A percentile compares a stretch with the other conserved stretches of the same genome.
Evolutionary conservation across 108 stramenopile genomes (phyloP).

Genomic region (Nannochloropsis salina): DNA sequence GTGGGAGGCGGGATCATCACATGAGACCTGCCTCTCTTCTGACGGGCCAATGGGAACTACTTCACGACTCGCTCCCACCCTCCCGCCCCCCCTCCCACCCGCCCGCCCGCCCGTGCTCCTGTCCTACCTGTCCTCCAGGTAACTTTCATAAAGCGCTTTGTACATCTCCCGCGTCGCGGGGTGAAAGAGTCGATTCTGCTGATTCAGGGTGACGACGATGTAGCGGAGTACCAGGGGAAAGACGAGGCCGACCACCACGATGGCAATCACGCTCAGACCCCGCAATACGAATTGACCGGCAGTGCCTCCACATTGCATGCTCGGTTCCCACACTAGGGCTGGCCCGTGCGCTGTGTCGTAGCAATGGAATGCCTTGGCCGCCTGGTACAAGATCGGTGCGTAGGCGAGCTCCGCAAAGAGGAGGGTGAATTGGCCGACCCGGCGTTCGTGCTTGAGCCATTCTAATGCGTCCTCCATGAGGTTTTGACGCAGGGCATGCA

Average conservation of each 20-base stretch:
- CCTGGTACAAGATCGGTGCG: neutral
- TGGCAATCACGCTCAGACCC: neutral
- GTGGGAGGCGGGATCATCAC: neutral
- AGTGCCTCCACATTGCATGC: neutral
- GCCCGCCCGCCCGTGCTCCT: neutral
- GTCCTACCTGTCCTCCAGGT: neutral
- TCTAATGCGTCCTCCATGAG: neutral
- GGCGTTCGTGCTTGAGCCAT: constrained; percentile 1
- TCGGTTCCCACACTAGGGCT: neutral
- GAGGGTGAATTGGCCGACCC: neutral
- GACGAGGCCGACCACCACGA: neutral
- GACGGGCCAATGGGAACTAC: no score
- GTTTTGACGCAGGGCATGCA: neutral
- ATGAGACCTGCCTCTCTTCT: no score
- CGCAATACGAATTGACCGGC: constrained; percentile 3
- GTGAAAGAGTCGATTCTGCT: neutral
- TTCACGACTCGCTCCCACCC: neutral
- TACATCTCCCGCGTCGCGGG: neutral
- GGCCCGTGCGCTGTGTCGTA: neutral
- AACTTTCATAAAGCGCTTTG: constrained; percentile 7
- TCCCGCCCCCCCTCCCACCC: neutral
- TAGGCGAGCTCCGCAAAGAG: neutral
- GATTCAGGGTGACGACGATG: neutral
- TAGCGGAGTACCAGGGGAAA: neutral
- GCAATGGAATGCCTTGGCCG: neutral